Percentiles rank a stretch among this genome's conserved stretches.
phyloP scores from a whole-genome alignment of 2,329 filamentous ascomycete genomes.

The Dothideomycetes sp. region DNA sequence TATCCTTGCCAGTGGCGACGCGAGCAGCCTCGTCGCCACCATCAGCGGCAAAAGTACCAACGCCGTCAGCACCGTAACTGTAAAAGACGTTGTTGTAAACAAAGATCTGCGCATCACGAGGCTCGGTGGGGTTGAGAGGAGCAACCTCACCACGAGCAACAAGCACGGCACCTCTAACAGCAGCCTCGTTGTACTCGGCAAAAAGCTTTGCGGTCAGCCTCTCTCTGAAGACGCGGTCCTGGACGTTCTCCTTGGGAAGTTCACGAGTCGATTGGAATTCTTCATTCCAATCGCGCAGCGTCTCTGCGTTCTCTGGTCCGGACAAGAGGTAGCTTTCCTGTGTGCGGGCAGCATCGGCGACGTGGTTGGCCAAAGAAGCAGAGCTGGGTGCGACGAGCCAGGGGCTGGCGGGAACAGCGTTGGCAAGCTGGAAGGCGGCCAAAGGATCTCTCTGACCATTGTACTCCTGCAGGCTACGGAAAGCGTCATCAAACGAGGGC shows the following conservation, averaged over 20 bases:
- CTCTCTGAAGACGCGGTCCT: conserved; percentile 93
- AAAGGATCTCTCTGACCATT: conserved; percentile 81
- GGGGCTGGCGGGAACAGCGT: conserved; percentile 82
- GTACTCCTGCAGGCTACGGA: conserved; percentile 70
- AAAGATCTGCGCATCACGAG: conserved; percentile 88
- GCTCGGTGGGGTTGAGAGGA: conserved; percentile 89
- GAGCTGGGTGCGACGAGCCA: conserved; percentile 73
- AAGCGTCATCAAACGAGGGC: conserved; percentile 68
- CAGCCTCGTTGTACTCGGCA: conserved; percentile 94
- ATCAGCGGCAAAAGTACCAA: conserved; percentile 92
- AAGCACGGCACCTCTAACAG: conserved; percentile 80
- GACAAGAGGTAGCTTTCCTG: conserved; percentile 88
- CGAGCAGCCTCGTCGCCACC: conserved; percentile 93
- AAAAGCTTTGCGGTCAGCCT: conserved; percentile 91
- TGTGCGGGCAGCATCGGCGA: conserved; percentile 74
- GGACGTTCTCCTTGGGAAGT: conserved; percentile 83
- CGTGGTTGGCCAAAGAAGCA: conserved; percentile 59
- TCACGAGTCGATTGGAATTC: conserved; percentile 97
- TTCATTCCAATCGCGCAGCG: conserved; percentile 95
- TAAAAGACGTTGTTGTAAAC: conserved; percentile 99
- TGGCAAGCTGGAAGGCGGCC: conserved; percentile 90
- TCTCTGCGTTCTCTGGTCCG: conserved; percentile 89
- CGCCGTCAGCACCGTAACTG: conserved; percentile 94
- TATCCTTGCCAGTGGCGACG: conserved; percentile 93
- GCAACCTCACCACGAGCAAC: conserved; percentile 89